Base-by-base conservation (phyloP, 73 alveolate genomes). In the Diophrys appendiculata region DNA sequence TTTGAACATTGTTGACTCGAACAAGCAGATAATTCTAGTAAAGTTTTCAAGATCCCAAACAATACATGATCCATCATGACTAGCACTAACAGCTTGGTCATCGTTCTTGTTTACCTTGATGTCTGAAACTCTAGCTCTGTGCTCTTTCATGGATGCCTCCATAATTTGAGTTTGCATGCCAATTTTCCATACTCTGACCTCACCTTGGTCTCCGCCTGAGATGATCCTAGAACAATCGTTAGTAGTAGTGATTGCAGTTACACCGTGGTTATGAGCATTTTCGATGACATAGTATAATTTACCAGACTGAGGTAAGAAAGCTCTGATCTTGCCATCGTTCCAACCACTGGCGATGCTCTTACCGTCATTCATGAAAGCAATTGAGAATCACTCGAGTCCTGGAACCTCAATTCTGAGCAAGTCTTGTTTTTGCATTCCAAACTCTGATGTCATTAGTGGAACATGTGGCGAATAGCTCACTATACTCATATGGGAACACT, bases 1-100 rank as follows among this genome's bases (percentile, higher is more conserved):
- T 92, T 97, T 97, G 94, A 97, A 97, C 96, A 97, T 91, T 8
- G 99, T 97, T 68, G 99, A 92, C 84, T 97, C 99, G 81, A 97
- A 97, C 29, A 97, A 85, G 84, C 99, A 97, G 90, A 91, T 94
- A 75, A 93, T 81, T 69, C 99, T 86, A 28, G 98, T 86, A 89
- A 85, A 92, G 75, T 91, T 82, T 73, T 88, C 90, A 52, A 97
- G 84, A 90, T 95, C 99, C 99, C 99, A 97, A 69, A 96, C 94
- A 73, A 96, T 97, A 88, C 99, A 96, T 30, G 99, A 94, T 55
- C 99, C 99, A 84, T 97, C 99, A 26, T 98, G 95, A 26, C 98
- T 91, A 29, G 99, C 99, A 43, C 97, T 84, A 1, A 96, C 99
- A 14, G 99, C 99, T 83, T 95, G 87, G 69, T 91, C 95, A 78